Conservation (phyloP, 2,329 filamentous ascomycete species). For the Neofusicoccum ribis region DNA sequence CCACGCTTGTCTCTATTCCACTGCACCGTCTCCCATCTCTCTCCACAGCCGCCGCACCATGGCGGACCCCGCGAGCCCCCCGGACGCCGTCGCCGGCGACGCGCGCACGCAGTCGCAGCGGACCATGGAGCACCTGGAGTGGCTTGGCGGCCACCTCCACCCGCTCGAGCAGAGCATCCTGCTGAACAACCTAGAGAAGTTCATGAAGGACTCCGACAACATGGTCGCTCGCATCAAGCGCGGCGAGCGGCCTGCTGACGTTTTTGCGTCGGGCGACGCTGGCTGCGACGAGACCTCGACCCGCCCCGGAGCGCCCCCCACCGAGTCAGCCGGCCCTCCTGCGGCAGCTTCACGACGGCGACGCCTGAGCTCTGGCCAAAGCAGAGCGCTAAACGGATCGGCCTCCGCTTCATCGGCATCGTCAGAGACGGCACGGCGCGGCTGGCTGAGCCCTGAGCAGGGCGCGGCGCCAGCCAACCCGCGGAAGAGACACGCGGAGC, state of each 20-base stretch:
- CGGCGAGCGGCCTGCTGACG: constrained; percentile 17
- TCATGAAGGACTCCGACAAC: constrained; percentile 13
- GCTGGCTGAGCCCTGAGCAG: constrained; percentile 1
- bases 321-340: not conserved
- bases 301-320: not conserved
- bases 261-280: constrained; percentile 3
- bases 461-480: constrained; percentile 9
- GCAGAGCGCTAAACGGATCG: not conserved
- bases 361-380: constrained; percentile 15
- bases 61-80: constrained; percentile 3
- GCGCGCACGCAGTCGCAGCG: not conserved
- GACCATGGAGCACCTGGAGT: constrained; percentile 16
- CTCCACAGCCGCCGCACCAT: constrained; percentile 1
- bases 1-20: not conserved
- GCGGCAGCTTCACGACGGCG: constrained; percentile 1
- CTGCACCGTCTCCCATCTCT: not conserved
- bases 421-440: constrained; percentile 9
- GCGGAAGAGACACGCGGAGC: constrained; percentile 8
- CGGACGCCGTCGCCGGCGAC: not conserved
- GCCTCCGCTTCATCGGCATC: not conserved
- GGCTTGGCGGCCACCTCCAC: constrained; percentile 11
- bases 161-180: constrained; percentile 18
- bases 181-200: constrained; percentile 17
- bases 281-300: not conserved
- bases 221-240: constrained; percentile 16